Evolutionary conservation across 116 monocot species (phyloP).

Genomic region (Posidonia oceanica): DNA sequence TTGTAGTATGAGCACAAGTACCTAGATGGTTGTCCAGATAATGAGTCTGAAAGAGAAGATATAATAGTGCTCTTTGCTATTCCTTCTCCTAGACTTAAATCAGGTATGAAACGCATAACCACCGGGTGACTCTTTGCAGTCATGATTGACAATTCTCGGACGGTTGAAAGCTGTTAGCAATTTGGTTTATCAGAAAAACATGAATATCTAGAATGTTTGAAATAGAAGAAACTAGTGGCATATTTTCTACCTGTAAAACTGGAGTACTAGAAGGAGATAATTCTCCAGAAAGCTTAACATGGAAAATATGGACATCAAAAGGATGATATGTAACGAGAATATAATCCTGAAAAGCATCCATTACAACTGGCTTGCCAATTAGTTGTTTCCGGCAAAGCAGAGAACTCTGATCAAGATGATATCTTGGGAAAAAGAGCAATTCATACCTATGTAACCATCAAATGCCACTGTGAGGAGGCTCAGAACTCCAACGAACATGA

Average conservation of each 20-base stretch:
- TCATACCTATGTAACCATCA: slow-evolving; percentile 63
- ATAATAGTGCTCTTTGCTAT: slow-evolving; percentile 11
- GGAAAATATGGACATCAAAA: slow-evolving; percentile 98
- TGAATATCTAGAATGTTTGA: neutral
- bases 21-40: slow-evolving; percentile 71
- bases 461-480: neutral
- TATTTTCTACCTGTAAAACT: slow-evolving; percentile 57
- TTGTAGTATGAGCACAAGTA: slow-evolving; percentile 11
- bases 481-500: neutral
- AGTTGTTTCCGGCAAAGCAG: slow-evolving; percentile 75
- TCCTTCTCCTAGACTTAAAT: slow-evolving; percentile 30
- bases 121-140: slow-evolving; percentile 90
- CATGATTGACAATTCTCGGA: slow-evolving; percentile 98
- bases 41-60: slow-evolving; percentile 21
- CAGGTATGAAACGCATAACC: slow-evolving; percentile 89
- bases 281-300: slow-evolving; percentile 75
- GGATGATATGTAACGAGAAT: slow-evolving; percentile 90
- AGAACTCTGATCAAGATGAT: slow-evolving; percentile 98
- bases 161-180: slow-evolving; percentile 95
- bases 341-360: slow-evolving; percentile 93
- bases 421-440: slow-evolving; percentile 94
- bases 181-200: slow-evolving; percentile 23
- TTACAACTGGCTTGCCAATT: slow-evolving; percentile 84
- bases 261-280: slow-evolving; percentile 65
- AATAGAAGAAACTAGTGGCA: neutral